Conservation (phyloP, 2,329 filamentous ascomycete genomes). For the Pestalotiopsis sp. region DNA sequence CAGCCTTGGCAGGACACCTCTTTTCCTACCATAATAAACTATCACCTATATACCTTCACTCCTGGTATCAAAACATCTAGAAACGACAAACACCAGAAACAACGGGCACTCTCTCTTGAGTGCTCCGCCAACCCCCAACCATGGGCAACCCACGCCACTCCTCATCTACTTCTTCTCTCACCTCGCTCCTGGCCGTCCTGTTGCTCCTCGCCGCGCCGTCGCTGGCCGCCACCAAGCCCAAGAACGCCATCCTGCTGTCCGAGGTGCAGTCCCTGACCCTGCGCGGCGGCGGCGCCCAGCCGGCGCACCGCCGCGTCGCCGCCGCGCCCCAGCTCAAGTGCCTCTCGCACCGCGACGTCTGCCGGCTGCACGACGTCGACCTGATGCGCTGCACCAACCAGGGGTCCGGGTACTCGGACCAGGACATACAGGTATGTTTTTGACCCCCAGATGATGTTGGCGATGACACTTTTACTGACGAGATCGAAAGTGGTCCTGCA, state of each 20-base stretch:
- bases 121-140: not conserved
- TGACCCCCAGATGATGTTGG: not conserved
- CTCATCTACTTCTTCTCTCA: not conserved
- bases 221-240: conserved; percentile 32
- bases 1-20: not conserved
- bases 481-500: conserved; percentile 71
- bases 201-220: conserved; percentile 25
- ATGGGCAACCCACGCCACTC: not conserved
- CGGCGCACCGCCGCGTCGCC: conserved; percentile 73
- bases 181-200: conserved; percentile 1
- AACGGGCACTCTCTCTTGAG: not conserved
- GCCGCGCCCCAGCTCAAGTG: conserved; percentile 81
- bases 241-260: conserved; percentile 58
- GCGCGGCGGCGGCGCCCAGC: conserved; percentile 60
- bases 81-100: not conserved
- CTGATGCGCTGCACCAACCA: conserved; percentile 89
- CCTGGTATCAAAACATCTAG: not conserved
- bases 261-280: conserved; percentile 78
- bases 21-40: no score
- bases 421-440: conserved; percentile 67
- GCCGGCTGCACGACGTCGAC: conserved; percentile 73
- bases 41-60: not conserved
- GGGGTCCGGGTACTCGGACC: conserved; percentile 74
- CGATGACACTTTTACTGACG: not conserved
- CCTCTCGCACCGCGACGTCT: conserved; percentile 65